Base-by-base conservation (phyloP, 2,329 filamentous ascomycete species). In the Hypoxylon sp. region DNA sequence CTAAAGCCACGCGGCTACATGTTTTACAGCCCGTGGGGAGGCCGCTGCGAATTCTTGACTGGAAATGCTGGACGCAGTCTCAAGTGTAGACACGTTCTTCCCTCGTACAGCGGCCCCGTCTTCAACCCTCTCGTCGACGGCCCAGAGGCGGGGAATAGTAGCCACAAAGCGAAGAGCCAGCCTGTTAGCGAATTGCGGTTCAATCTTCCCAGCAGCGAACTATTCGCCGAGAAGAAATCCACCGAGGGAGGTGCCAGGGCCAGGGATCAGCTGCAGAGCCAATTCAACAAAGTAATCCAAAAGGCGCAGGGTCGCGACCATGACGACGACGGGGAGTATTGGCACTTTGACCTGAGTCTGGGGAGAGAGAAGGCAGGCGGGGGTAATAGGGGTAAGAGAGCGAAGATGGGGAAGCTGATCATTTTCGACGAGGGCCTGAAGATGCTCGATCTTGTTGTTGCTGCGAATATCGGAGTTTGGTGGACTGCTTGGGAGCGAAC, bases 401-500 rank as follows among this genome's bases (percentile, higher is more conserved):
- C 94, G 3, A 99, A 99, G 82, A 83, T 99, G 74, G 96, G 95
- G 0, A 99, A 98, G 81, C 83, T 99, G 57, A 94, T 98, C 57
- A 87, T 99, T 39, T 89, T 94, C 74, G 90, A 95, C 62, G 94
- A 97, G 75, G 96, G 96, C 0, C 82, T 97, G 71, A 97, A 97
- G 83, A 98, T 99, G 95, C 81, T 98, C 75, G 96, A 99, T 83
- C 80, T 99, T 65, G 84, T 97, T 0, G 93, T 99, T 19, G 93
- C 95, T 3, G 92, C 94, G 10, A 98, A 97, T 77, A 88, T 99
- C 81, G 94, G 92, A 0, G 83, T 98, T 14, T 99, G 94, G 93
- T 98, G 95, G 94, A 90, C 90, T 74, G 90, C 92, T 3, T 98
- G 94, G 87, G 91, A 93, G 74, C 85, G 82, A 74, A 84, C 72